Percentiles rank a stretch among this genome's conserved stretches.
These are phyloP conservation scores for Neurospora sp. DNA, from an alignment of 2,329 filamentous ascomycete species.

Conservation along the genomic window DNA sequence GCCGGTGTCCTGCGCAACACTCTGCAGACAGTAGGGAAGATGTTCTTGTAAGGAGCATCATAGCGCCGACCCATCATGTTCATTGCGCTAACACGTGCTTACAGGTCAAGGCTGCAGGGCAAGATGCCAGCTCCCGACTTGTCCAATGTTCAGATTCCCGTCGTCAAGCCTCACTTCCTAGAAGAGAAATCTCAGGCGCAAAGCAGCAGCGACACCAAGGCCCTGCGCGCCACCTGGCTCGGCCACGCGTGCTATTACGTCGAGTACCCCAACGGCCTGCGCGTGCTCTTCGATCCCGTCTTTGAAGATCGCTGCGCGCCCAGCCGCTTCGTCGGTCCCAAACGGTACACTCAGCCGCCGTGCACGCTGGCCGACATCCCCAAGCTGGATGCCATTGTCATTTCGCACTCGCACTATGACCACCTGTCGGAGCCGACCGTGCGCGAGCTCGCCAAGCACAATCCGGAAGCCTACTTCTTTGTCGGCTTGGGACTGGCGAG, in stretches of 20 bases:
- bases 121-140: slow-evolving; percentile 45
- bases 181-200: slow-evolving; percentile 32
- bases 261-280: slow-evolving; percentile 77
- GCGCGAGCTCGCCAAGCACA: slow-evolving; percentile 55
- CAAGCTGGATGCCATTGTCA: slow-evolving; percentile 64
- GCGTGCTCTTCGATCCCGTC: slow-evolving; percentile 88
- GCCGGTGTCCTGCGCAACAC: slow-evolving; percentile 14
- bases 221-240: slow-evolving; percentile 81
- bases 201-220: slow-evolving; percentile 31
- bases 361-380: slow-evolving; percentile 74
- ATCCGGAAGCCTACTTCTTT: slow-evolving; percentile 79
- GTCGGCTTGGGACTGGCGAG: slow-evolving; percentile 72
- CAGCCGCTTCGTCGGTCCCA: slow-evolving; percentile 58
- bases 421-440: slow-evolving; percentile 75
- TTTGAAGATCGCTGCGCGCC: slow-evolving; percentile 84
- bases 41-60: slow-evolving; percentile 26
- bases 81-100: slow-evolving; percentile 1
- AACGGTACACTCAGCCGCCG: slow-evolving; percentile 67
- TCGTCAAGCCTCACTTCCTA: slow-evolving; percentile 59
- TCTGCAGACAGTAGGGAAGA: slow-evolving; percentile 20
- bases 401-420: slow-evolving; percentile 89
- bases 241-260: slow-evolving; percentile 91
- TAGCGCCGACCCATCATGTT: background rate
- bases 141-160: slow-evolving; percentile 53
- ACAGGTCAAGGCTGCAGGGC: slow-evolving; percentile 21